Base-by-base conservation (phyloP, 2,329 filamentous ascomycete species). In the Claviceps quebecensis region DNA sequence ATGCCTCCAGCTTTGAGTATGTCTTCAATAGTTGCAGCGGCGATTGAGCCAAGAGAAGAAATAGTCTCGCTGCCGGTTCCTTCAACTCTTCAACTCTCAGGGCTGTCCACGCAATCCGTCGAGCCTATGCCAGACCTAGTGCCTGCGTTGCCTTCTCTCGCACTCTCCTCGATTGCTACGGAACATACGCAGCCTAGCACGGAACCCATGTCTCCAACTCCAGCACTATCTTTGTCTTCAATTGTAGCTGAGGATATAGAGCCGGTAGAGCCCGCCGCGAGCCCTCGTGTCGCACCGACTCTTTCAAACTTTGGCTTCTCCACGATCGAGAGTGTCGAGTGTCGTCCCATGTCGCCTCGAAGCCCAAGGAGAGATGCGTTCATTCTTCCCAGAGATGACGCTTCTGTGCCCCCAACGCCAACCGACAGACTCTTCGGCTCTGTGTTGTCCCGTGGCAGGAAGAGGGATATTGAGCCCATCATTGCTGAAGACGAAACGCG, bases 401-500 rank as follows among this genome's bases (percentile, higher is more conserved):
- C 58, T 34, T 58, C 62, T n/a, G 54, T 59, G 11, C 69, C 72
- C 17, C 59, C 67, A 52, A 69, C 69, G 19, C 66, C 72, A 13
- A 59, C 68, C 63, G 60, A 63, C 65, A 57, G 65, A 36, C 63
- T 72, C 52, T 64, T 74, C 53, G 66, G 66, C 45, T 65, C 71
- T n/a, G 63, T 73, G 47, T 63, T 72, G 61, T 65, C 70, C 53
- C 70, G 72, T 58, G 69, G 69, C 53, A 74, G 70, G 57, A 62
- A 61, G 40, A 69, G 67, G 52, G 62, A 64, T 19, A 59, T 66
- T 2, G 64, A 67, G 0, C 71, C 72, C 8, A 59, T 77, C 48
- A 81, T 85, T 61, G 78, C 79, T 3, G 81, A 86, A 60, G 82
- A 86, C 58, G 77, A 80, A 55, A 80, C 79, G 3, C 71, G 74